These are phyloP conservation scores for Amanita phalloides DNA, from an alignment of 768 basidiomycete species.

Conservation along the genomic window DNA sequence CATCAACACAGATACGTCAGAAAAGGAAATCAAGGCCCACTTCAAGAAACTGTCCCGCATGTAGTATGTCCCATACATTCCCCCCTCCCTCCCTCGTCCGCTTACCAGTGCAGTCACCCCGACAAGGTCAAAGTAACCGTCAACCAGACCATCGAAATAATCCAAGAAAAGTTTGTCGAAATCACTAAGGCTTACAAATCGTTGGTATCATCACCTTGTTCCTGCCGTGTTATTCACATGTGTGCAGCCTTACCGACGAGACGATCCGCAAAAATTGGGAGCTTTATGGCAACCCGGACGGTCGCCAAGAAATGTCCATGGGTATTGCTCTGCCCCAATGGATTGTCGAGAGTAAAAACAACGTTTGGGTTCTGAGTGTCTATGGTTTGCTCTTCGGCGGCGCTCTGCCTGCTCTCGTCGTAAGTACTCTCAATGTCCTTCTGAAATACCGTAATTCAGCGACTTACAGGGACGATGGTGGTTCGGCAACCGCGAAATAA, in stretches of 20 bases:
- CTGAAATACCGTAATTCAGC: background rate
- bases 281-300: slow-evolving; percentile 85
- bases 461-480: slow-evolving; percentile 76
- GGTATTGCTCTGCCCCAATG: slow-evolving; percentile 92
- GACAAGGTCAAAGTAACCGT: slow-evolving; percentile 84
- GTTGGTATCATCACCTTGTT: slow-evolving; percentile 26
- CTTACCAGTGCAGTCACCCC: slow-evolving; percentile 42
- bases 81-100: too few relatives aligned
- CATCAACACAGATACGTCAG: slow-evolving; percentile 46
- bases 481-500: slow-evolving; percentile 84
- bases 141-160: slow-evolving; percentile 80
- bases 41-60: slow-evolving; percentile 86
- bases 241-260: slow-evolving; percentile 56
- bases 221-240: background rate
- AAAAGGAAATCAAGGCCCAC: slow-evolving; percentile 93
- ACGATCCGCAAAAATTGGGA: slow-evolving; percentile 85
- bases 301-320: slow-evolving; percentile 88
- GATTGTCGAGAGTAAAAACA: slow-evolving; percentile 89
- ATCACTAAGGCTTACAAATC: slow-evolving; percentile 98
- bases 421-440: slow-evolving; percentile 12
- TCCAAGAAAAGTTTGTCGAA: slow-evolving; percentile 79
- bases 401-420: slow-evolving; percentile 78
- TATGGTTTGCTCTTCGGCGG: slow-evolving; percentile 88
- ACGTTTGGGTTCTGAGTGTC: slow-evolving; percentile 77
- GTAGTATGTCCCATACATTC: slow-evolving; percentile 22